A percentile compares a stretch with the other conserved stretches of the same genome.
phyloP scores from a whole-genome alignment of 768 basidiomycete species.

The Dendrothele bispora region DNA sequence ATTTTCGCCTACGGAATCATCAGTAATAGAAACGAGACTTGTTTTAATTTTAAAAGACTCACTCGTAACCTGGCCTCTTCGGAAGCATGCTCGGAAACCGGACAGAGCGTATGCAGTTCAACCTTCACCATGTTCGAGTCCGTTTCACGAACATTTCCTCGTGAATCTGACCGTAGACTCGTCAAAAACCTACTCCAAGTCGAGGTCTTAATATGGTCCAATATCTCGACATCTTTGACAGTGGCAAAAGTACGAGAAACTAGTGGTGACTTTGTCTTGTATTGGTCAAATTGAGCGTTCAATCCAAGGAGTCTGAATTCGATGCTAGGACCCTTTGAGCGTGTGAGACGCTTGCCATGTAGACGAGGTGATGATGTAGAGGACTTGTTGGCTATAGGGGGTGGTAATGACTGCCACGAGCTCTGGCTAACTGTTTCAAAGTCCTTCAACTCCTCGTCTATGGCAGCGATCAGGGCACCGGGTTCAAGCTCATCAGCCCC shows the following conservation, averaged over 20 bases:
- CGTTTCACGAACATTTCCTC: constrained; percentile 87
- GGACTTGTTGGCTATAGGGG: constrained; percentile 44
- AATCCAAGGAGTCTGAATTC: constrained; percentile 76
- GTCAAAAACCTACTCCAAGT: constrained; percentile 99
- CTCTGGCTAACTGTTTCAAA: constrained; percentile 74
- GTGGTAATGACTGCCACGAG: constrained; percentile 88
- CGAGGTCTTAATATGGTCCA: constrained; percentile 97
- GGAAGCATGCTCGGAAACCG: constrained; percentile 61
- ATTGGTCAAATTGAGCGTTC: constrained; percentile 67
- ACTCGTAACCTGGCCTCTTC: constrained; percentile 83
- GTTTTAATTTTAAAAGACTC: constrained; percentile 26
- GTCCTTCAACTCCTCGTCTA: constrained; percentile 85
- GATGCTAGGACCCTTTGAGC: constrained; percentile 79
- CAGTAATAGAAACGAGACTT: constrained; percentile 3
- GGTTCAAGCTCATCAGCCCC: constrained; percentile 75
- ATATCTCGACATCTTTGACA: constrained; percentile 77
- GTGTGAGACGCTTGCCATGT: constrained; percentile 60
- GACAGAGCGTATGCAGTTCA: constrained; percentile 73
- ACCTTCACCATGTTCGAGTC: constrained; percentile 92
- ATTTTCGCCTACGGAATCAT: constrained; percentile 70
- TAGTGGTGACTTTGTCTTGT: constrained; percentile 49
- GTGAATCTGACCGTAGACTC: constrained; percentile 77
- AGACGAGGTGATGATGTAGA: constrained; percentile 38
- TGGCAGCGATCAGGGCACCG: constrained; percentile 80
- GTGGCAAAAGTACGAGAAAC: constrained; percentile 69